Base-by-base conservation (phyloP, 805 yeast species). In the Ogataea haglerorum region DNA sequence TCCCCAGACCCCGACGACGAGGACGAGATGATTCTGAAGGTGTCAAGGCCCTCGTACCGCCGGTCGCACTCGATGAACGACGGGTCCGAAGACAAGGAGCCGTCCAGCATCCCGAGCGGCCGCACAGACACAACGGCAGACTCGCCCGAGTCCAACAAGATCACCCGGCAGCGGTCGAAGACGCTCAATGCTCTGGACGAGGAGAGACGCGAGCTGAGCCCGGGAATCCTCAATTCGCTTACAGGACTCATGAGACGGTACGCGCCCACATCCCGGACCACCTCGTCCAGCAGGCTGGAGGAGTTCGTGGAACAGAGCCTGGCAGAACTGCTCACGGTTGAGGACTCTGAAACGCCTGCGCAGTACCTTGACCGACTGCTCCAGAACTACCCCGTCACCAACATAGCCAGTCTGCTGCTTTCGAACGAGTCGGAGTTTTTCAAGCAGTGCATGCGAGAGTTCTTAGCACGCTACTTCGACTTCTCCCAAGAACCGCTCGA, bases 401-500 rank as follows among this genome's bases (percentile, higher is more conserved):
- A 39, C 5, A 42, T 62, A 5, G 45, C 64, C 4, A 50, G 61
- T 2, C 38, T 62, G 12, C 47, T 72, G 15, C 47, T 69, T 3
- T 40, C 52, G 21, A 51, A 55, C 5, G 68, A 67, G 45, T 45
- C 42, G 5, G 51, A 57, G 4, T 60, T 58, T 18, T 38, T 64
- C 39, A 54, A 45, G 33, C 25, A 12, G 8, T 45, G 54, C 10
- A 42, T 52, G 23, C 44, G 53, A 31, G 55, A 57, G 31, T 56
- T 49, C 27, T 53, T 63, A 36, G 46, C 63, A 30, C 46, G 58
- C 12, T 64, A 58, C 34, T 79, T 80, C 51, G 67, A 75, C 38
- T 80, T 84, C 43, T 31, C 50, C 2, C 65, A 64, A 18, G 76
- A 75, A 46, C 85, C 93, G 0, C 51, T 85, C 13, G 93, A 85